phyloP scores from a whole-genome alignment of 108 stramenopile species.

The Hondaea fermentalgiana region DNA sequence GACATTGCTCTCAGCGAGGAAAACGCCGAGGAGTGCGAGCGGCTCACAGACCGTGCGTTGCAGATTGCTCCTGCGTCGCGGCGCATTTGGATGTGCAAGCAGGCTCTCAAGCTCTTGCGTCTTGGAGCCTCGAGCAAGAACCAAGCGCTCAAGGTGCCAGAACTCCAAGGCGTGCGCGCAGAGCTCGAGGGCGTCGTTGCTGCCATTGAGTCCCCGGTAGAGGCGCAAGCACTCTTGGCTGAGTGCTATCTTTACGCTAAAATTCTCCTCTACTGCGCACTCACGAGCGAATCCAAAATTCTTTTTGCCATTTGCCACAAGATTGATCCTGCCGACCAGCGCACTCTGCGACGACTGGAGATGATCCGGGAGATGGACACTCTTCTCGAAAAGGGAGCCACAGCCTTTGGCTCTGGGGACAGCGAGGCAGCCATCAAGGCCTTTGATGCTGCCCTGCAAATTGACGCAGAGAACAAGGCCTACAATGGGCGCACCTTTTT shows the following conservation, averaged over 20 bases:
- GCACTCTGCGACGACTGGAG: background rate
- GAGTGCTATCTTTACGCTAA: background rate
- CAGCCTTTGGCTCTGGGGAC: background rate
- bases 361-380: background rate
- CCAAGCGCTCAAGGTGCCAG: background rate
- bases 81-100: background rate
- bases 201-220: background rate
- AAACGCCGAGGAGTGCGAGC: background rate
- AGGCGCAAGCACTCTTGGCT: background rate
- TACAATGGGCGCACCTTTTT: background rate
- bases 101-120: background rate
- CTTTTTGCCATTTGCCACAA: background rate
- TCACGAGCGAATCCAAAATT: background rate
- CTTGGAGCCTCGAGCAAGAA: background rate
- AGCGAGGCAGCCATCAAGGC: background rate
- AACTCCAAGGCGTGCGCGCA: background rate
- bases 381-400: background rate
- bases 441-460: background rate
- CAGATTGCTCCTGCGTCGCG: background rate
- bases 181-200: background rate
- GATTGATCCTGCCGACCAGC: background rate
- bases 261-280: background rate
- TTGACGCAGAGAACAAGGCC: background rate
- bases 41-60: background rate
- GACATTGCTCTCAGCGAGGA: background rate